Percentiles rank a stretch among this genome's conserved stretches.
These are phyloP conservation scores for Dissophora globulifera DNA, from an alignment of 192 early-diverging fungal genomes.

Conservation along the genomic window DNA sequence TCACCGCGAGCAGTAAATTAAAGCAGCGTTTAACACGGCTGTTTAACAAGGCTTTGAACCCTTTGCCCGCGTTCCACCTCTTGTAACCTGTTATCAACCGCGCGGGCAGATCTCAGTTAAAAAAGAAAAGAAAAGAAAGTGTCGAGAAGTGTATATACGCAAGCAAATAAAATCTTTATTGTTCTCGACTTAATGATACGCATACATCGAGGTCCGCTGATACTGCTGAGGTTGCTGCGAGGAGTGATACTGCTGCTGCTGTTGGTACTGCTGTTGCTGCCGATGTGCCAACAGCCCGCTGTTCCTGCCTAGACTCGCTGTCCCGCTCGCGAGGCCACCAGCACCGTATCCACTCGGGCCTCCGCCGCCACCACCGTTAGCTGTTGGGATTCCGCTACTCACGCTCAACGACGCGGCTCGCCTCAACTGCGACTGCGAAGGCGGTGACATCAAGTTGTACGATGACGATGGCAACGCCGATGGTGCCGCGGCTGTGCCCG, in stretches of 20 bases:
- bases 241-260: not conserved
- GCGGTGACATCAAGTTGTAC: no score
- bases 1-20: slow-evolving; percentile 30
- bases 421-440: slow-evolving; percentile 1
- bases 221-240: slow-evolving; percentile 12
- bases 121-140: no score
- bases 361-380: slow-evolving; percentile 3
- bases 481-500: no score
- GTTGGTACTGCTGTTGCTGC: not conserved
- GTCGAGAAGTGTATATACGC: not conserved
- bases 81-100: no score
- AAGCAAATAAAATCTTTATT: not conserved
- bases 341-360: not conserved
- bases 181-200: not conserved
- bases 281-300: slow-evolving; percentile 9
- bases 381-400: not conserved
- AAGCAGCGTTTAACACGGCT: not conserved
- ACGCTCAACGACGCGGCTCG: slow-evolving; percentile 10
- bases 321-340: slow-evolving; percentile 4
- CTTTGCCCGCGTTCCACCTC: no score
- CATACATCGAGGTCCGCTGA: slow-evolving; percentile 23
- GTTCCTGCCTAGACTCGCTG: not conserved
- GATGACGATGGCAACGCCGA: slow-evolving; percentile 7
- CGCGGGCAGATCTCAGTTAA: no score
- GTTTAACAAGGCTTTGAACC: no score